Evolutionary conservation across 345 rosid species (phyloP), one percentile per base, ranked within the genome.

Genomic region (Euphorbia peplus): DNA sequence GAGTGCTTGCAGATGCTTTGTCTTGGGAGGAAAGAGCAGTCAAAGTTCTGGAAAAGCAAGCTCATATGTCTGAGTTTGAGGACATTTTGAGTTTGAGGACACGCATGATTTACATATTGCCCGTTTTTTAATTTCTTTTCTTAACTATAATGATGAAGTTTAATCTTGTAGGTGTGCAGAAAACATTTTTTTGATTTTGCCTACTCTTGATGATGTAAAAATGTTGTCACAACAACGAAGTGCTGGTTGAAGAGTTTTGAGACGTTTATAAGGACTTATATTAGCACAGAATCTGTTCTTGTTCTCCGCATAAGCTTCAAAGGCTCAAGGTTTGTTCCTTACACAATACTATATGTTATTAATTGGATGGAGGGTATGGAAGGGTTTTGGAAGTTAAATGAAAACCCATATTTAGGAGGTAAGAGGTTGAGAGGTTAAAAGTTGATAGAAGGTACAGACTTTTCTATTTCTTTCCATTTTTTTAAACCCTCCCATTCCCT

Each of bases 21-120:
- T 61, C 44, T 68, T 93, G 96, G 98, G 96, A 93, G 72, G 84
- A 86, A 73, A 84, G 75, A 70, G 98, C 97, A 26, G 73, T 69
- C 46, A 71, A 68, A 66, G 63, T 84, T 63, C 88, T 93, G 71
- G 55, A 82, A n/a, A 14, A 26, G 71, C 72, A 76, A 76, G 82
- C 92, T 77, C 84, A 72, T 72, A 82, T 93, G 85, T 67, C 82
- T 19, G 88, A 86, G 56, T 90, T 91, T 71, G 87, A 86, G 84
- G 90, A 89, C 52, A 76, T 85, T 73, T 52, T 86, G 55, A 89
- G 97, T 97, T 93, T 73, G 51, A 59, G 57, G 35, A 15, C 5
- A 12, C 5, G 19, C 13, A 10, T 18, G 55, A 66, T 24, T 8
- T 57, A n/a, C 9, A 8, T 11, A 44, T 37, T 29, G 8, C 54